These are phyloP conservation scores for Trichoderma reesei DNA, from an alignment of 495 filamentous ascomycete genomes.

Conservation along the genomic window DNA sequence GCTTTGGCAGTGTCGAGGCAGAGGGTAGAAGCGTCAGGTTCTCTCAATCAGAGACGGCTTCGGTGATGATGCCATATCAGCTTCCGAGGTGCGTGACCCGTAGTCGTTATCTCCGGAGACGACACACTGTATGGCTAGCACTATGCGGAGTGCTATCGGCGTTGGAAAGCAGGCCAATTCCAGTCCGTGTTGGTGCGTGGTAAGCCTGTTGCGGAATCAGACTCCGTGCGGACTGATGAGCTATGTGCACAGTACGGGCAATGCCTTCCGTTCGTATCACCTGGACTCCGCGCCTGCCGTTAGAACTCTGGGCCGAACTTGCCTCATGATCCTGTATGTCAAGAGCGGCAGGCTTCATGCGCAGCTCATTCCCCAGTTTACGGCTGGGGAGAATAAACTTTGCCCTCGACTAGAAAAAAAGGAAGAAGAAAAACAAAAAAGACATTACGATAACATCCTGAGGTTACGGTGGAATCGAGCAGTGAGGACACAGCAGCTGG, in stretches of 20 bases:
- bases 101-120: background rate
- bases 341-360: too few relatives aligned
- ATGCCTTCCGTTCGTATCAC: background rate
- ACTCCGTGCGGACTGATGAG: background rate
- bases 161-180: background rate
- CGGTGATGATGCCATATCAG: background rate
- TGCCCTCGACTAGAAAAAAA: too few relatives aligned
- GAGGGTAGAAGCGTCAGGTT: background rate
- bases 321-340: too few relatives aligned
- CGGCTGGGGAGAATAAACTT: too few relatives aligned
- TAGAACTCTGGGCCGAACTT: too few relatives aligned
- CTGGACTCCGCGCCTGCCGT: background rate
- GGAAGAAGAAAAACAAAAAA: too few relatives aligned
- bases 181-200: background rate
- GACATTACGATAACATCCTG: too few relatives aligned
- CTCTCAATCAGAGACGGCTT: background rate
- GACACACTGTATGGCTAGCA: background rate
- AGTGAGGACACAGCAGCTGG: background rate
- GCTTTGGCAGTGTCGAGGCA: background rate
- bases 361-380: too few relatives aligned
- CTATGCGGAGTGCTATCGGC: background rate
- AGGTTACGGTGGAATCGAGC: conserved; percentile 12
- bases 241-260: background rate
- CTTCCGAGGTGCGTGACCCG: background rate
- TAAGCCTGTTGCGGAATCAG: background rate